These are phyloP conservation scores for Pyronema omphalodes DNA, from an alignment of 495 filamentous ascomycete species.

Conservation along the genomic window DNA sequence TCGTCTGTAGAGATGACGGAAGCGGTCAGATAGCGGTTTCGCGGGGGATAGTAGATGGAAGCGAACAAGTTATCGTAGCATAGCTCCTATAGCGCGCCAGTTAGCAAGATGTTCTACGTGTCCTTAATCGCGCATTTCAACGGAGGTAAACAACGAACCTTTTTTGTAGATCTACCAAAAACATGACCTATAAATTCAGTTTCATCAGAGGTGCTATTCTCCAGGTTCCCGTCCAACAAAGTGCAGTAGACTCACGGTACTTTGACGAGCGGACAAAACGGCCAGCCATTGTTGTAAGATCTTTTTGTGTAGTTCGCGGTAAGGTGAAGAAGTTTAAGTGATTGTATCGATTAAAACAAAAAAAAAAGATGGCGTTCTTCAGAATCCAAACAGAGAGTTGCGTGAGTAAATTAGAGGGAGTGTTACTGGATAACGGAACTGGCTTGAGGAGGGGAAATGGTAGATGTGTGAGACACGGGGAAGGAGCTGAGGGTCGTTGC, in stretches of 20 bases:
- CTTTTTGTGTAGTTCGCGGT: neutral
- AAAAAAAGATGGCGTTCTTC: neutral
- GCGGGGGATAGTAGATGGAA: neutral
- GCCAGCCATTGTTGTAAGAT: slow-evolving; percentile 59
- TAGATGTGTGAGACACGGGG: neutral
- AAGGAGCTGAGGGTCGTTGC: neutral
- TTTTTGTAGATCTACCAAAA: slow-evolving; percentile 82
- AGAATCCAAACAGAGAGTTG: no score
- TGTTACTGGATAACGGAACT: neutral
- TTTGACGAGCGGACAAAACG: slow-evolving; percentile 97
- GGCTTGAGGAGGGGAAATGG: neutral
- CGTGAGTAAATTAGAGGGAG: no score
- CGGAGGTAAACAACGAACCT: slow-evolving; percentile 36
- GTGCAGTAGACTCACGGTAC: slow-evolving; percentile 57
- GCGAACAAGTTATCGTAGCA: slow-evolving; percentile 84
- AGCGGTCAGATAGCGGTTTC: neutral
- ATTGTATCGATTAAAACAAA: neutral
- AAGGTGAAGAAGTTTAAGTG: neutral
- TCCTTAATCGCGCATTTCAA: neutral
- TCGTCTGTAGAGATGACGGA: slow-evolving; percentile 22
- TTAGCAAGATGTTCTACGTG: neutral
- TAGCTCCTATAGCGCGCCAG: slow-evolving; percentile 39
- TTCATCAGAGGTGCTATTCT: neutral
- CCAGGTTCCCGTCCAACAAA: neutral
- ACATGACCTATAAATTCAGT: slow-evolving; percentile 57